A percentile compares a stretch with the other conserved stretches of the same genome.
Evolutionary conservation across 176 grass and related monocot genomes (phyloP).

Genomic region (Aegilops speltoides): DNA sequence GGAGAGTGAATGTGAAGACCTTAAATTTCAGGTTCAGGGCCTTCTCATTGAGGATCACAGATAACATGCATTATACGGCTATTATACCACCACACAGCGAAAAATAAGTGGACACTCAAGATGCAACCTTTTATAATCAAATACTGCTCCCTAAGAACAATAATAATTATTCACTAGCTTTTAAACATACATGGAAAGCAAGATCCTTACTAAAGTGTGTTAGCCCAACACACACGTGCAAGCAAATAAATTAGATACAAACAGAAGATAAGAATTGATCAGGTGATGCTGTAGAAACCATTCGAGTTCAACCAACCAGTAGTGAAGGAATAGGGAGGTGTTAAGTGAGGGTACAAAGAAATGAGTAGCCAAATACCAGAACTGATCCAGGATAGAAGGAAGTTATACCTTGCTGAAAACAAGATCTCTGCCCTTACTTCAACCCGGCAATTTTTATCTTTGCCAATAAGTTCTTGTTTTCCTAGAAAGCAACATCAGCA

Average conservation of each 20-base stretch:
- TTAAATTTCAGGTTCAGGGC: background rate
- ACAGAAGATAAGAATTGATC: background rate
- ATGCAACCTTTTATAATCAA: too few relatives aligned
- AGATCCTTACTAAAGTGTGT: background rate
- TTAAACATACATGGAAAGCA: background rate
- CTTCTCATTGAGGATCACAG: background rate
- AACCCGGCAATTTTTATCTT: conserved; percentile 6
- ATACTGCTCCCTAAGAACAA: background rate
- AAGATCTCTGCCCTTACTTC: conserved; percentile 25
- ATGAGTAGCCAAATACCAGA: background rate
- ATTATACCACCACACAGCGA: background rate
- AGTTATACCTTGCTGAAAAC: background rate
- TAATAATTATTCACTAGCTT: background rate
- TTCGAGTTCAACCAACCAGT: background rate
- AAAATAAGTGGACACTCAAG: background rate
- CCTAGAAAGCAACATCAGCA: conserved; percentile 22
- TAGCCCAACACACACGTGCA: background rate
- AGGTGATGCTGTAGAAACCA: background rate
- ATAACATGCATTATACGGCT: background rate
- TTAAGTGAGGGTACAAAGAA: background rate
- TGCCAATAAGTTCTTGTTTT: background rate
- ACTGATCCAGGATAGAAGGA: background rate
- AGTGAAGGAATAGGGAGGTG: background rate
- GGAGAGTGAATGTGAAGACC: background rate
- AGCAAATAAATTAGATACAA: background rate